A percentile compares a stretch with the other conserved stretches of the same genome.
Conservation (phyloP, 352 stramenopile genomes). For the Globisporangium acanthophoron region DNA sequence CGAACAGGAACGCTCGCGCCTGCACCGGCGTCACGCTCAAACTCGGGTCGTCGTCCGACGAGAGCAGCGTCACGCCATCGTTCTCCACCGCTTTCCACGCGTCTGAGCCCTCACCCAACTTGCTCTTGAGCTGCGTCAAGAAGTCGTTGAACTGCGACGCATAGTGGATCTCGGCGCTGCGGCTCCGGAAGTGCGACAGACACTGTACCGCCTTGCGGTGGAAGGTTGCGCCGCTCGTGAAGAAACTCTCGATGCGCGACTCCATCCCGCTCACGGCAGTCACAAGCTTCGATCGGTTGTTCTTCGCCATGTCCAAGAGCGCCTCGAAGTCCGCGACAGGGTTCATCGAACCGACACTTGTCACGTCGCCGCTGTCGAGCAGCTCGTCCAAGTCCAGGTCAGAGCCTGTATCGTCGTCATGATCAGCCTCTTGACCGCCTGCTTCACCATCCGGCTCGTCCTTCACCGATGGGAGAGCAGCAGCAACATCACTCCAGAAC, state of each 20-base stretch:
- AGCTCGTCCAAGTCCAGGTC: slow-evolving; percentile 76
- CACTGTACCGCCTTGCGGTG: slow-evolving; percentile 67
- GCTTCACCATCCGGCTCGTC: slow-evolving; percentile 14
- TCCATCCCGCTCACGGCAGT: slow-evolving; percentile 67
- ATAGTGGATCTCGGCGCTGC: slow-evolving; percentile 68
- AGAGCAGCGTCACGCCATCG: slow-evolving; percentile 58
- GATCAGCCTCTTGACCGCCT: slow-evolving; percentile 14
- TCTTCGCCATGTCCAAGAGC: slow-evolving; percentile 52
- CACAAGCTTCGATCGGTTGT: slow-evolving; percentile 27
- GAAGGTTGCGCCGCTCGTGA: slow-evolving; percentile 44
- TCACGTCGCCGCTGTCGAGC: slow-evolving; percentile 56
- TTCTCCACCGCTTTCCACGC: slow-evolving; percentile 49
- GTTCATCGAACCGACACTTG: slow-evolving; percentile 77
- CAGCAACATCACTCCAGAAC: slow-evolving; percentile 73
- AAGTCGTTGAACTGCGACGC: slow-evolving; percentile 74
- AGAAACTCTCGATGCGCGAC: slow-evolving; percentile 56
- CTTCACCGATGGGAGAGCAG: slow-evolving; percentile 17
- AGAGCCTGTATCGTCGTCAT: slow-evolving; percentile 35
- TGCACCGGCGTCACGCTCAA: slow-evolving; percentile 40
- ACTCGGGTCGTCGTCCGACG: slow-evolving; percentile 46
- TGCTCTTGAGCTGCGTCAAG: slow-evolving; percentile 44
- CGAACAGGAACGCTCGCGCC: slow-evolving; percentile 53
- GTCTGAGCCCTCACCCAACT: slow-evolving; percentile 34
- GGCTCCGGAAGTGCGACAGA: slow-evolving; percentile 62
- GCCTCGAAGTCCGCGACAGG: slow-evolving; percentile 78